These are phyloP conservation scores for Lactuca sativa DNA, from an alignment of 129 eudicot species.

Conservation along the genomic window DNA sequence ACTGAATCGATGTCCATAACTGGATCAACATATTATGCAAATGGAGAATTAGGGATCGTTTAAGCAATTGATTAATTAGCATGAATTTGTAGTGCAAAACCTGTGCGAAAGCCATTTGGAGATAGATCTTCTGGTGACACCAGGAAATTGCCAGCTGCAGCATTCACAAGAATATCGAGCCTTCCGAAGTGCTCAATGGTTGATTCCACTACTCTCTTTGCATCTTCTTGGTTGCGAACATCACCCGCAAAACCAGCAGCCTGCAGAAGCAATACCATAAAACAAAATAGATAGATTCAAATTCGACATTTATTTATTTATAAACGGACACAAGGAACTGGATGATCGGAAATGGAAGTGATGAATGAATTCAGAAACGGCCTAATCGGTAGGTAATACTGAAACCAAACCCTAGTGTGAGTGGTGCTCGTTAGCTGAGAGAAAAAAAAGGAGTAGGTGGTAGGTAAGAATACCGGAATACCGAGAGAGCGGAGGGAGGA, in stretches of 20 bases:
- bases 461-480: constrained; percentile 50
- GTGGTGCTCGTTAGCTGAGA: background rate
- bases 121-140: constrained; percentile 87
- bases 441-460: background rate
- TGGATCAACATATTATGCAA: constrained; percentile 17
- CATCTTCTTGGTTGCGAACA: constrained; percentile 91
- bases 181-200: constrained; percentile 72
- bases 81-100: constrained; percentile 10
- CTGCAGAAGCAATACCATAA: constrained; percentile 32
- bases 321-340: background rate
- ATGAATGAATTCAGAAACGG: background rate
- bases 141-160: constrained; percentile 95
- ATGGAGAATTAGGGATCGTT: too few relatives aligned
- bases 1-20: constrained; percentile 94
- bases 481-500: constrained; percentile 61
- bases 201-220: constrained; percentile 70
- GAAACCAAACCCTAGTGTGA: constrained; percentile 22
- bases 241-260: constrained; percentile 93
- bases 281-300: background rate
- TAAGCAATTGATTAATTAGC: background rate
- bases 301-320: background rate
- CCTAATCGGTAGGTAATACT: too few relatives aligned
- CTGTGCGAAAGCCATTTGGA: constrained; percentile 87
- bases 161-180: constrained; percentile 93
- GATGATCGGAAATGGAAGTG: background rate